Evolutionary conservation across 805 yeast species (phyloP).

Genomic region (Wickerhamomyces subpelliculosus): DNA sequence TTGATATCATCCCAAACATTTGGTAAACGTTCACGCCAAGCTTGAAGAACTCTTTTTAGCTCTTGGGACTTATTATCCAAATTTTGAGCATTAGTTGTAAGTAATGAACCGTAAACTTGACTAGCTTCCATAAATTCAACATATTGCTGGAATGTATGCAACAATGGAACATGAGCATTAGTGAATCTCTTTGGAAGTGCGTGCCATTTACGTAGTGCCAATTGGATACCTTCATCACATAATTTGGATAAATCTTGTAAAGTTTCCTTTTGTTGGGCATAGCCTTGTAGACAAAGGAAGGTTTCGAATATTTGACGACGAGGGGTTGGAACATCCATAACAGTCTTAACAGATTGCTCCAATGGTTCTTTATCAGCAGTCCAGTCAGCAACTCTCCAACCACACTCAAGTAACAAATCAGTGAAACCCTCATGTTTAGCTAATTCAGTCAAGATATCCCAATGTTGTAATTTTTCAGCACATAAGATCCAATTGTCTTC

Average conservation of each 20-base stretch:
- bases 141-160: conserved; percentile 95
- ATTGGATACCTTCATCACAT: conserved; percentile 95
- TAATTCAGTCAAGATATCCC: conserved; percentile 94
- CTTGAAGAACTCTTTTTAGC: conserved; percentile 86
- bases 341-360: conserved; percentile 89
- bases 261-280: conserved; percentile 83
- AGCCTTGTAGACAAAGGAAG: conserved; percentile 86
- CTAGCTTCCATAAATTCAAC: conserved; percentile 97
- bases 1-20: conserved; percentile 97
- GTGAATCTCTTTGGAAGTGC: conserved; percentile 70
- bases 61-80: conserved; percentile 92
- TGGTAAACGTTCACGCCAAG: conserved; percentile 97
- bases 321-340: conserved; percentile 98
- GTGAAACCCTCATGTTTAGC: conserved; percentile 98
- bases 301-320: conserved; percentile 94
- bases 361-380: conserved; percentile 88
- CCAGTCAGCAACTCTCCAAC: conserved; percentile 99
- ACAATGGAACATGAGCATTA: conserved; percentile 79
- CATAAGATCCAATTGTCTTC: conserved; percentile 98
- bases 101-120: conserved; percentile 82
- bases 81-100: conserved; percentile 86
- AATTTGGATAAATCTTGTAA: conserved; percentile 76
- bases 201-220: conserved; percentile 89
- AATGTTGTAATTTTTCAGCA: conserved; percentile 94
- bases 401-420: conserved; percentile 92